phyloP scores from a whole-genome alignment of 192 early-diverging fungal species.

The Linnemannia schmuckeri region DNA sequence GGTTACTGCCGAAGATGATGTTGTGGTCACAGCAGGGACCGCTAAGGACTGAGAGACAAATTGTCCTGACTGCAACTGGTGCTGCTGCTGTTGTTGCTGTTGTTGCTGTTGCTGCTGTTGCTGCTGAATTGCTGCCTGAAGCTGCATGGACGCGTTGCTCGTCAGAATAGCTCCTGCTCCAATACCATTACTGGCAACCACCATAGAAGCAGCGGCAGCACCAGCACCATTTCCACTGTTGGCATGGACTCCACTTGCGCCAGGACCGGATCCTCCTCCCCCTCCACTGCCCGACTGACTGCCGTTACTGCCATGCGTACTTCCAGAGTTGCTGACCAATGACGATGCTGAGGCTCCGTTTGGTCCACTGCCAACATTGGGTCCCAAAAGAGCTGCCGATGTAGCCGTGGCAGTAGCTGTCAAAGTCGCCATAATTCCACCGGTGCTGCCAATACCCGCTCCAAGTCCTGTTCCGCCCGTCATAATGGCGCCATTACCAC shows the following conservation, averaged over 20 bases:
- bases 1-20: background rate
- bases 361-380: constrained; percentile 37
- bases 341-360: constrained; percentile 35
- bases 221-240: background rate
- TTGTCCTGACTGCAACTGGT: background rate
- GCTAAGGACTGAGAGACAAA: background rate
- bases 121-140: background rate
- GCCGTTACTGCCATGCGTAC: constrained; percentile 12
- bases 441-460: background rate
- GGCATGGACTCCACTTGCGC: background rate
- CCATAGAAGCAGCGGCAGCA: background rate
- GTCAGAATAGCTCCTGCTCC: background rate
- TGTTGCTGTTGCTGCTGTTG: background rate
- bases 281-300: background rate
- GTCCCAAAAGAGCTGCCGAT: background rate
- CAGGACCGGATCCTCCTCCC: background rate
- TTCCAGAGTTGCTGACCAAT: constrained; percentile 34
- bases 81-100: background rate
- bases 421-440: constrained; percentile 1
- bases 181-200: background rate
- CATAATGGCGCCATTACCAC: background rate
- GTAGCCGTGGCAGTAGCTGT: background rate
- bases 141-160: background rate
- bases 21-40: background rate
- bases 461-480: background rate